Percentiles rank a stretch among this genome's conserved stretches.
phyloP scores from a whole-genome alignment of 306 rosid species.

The Senna siamea region DNA sequence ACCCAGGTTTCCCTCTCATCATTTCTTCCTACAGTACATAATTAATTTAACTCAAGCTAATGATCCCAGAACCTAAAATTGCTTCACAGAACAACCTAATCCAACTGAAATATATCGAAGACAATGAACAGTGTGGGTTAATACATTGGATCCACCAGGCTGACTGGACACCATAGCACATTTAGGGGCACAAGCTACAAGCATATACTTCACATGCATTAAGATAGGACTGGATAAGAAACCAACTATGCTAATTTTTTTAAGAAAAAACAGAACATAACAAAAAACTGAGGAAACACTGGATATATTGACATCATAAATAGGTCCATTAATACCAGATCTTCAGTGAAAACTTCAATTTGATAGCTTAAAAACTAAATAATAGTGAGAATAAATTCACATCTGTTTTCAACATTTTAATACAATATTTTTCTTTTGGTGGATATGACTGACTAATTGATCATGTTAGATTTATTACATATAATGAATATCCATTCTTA shows the following conservation, averaged over 20 bases:
- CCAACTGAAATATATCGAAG: slow-evolving; percentile 31
- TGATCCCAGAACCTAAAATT: neutral
- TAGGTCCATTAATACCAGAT: neutral
- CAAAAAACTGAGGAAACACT: neutral
- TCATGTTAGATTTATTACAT: slow-evolving; percentile 16
- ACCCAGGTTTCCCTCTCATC: slow-evolving; percentile 95
- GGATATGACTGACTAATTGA: neutral
- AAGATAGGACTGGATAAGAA: slow-evolving; percentile 16
- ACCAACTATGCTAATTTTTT: neutral
- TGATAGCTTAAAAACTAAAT: neutral
- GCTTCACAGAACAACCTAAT: slow-evolving; percentile 10
- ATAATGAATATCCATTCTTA: slow-evolving; percentile 45
- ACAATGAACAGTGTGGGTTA: slow-evolving; percentile 26
- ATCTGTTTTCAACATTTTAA: slow-evolving; percentile 13
- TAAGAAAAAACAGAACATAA: neutral
- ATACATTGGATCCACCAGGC: slow-evolving; percentile 29
- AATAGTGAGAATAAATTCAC: slow-evolving; percentile 12
- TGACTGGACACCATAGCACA: neutral
- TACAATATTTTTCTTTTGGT: slow-evolving; percentile 18
- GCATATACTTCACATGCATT: slow-evolving; percentile 8
- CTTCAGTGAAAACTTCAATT: slow-evolving; percentile 20
- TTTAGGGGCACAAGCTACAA: slow-evolving; percentile 8
- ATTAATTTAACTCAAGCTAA: slow-evolving; percentile 17
- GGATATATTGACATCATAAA: neutral
- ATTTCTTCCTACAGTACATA: slow-evolving; percentile 72